Conservation (phyloP, 441 rosid genomes). For the Eutrema salsugineum region DNA sequence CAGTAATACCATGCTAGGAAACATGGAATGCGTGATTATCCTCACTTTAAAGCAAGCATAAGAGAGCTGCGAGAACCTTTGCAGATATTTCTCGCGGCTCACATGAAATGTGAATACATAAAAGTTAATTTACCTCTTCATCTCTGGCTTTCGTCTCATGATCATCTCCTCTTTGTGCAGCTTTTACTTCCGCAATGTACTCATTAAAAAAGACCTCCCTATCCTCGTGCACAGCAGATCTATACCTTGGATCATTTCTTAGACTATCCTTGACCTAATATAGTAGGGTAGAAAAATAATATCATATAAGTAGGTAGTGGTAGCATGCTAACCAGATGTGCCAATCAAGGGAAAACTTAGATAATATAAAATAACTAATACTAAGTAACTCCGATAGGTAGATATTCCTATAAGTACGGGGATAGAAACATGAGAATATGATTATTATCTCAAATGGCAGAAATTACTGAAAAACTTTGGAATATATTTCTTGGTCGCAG, state of each 20-base stretch:
- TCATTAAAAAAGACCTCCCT: slow-evolving; percentile 78
- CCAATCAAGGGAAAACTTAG: neutral
- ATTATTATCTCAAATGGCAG: slow-evolving; percentile 1
- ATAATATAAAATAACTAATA: neutral
- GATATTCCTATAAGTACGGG: neutral
- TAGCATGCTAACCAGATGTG: neutral
- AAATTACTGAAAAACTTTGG: neutral
- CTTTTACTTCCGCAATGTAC: slow-evolving; percentile 73
- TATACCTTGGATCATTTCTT: slow-evolving; percentile 88
- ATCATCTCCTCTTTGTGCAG: slow-evolving; percentile 63
- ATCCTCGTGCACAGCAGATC: slow-evolving; percentile 73
- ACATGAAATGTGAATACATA: slow-evolving; percentile 4
- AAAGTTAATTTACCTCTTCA: slow-evolving; percentile 64
- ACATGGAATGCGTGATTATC: neutral
- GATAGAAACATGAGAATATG: neutral
- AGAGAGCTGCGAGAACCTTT: neutral
- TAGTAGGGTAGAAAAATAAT: neutral
- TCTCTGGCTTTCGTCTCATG: slow-evolving; percentile 69
- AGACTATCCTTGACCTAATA: slow-evolving; percentile 83
- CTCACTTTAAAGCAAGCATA: neutral
- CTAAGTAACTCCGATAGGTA: neutral
- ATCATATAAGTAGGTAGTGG: neutral
- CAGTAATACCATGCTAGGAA: neutral
- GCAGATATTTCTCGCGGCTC: neutral
- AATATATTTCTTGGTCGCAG: neutral